phyloP scores from a whole-genome alignment of 148 eudicot genomes.

The Persicaria tinctoria region DNA sequence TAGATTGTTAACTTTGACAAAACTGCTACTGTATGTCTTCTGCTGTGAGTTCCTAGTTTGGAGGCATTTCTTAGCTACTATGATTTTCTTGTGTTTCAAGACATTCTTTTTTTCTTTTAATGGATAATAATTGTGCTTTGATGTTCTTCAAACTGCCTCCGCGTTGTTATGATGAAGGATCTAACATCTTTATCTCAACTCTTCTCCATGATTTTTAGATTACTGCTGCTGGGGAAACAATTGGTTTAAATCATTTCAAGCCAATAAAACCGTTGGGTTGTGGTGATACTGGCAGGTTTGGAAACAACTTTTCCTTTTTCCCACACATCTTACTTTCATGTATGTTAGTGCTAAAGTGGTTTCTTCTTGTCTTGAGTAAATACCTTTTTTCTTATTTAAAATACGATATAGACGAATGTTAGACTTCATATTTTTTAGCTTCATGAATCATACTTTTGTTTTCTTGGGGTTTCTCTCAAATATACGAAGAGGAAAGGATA shows the following conservation, averaged over 20 bases:
- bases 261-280: conserved; percentile 93
- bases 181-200: not conserved
- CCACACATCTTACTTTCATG: not conserved
- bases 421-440: not conserved
- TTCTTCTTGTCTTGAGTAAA: not conserved
- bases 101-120: not conserved
- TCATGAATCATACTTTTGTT: not conserved
- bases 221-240: conserved; percentile 54
- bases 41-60: not conserved
- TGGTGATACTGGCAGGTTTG: conserved; percentile 97
- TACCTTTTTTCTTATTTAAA: not conserved
- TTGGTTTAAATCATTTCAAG: conserved; percentile 80
- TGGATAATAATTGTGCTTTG: not conserved
- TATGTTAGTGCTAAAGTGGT: not conserved
- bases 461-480: not conserved
- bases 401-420: not conserved
- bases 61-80: not conserved
- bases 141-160: not conserved
- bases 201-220: conserved; percentile 29
- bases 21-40: not conserved
- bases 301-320: conserved; percentile 10
- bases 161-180: not conserved
- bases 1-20: not conserved
- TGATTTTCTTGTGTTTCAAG: not conserved
- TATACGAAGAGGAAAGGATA: not conserved